Evolutionary conservation across 805 yeast species (phyloP), one percentile per base, ranked within the genome.

Genomic region (Tetrapisispora nanseiensis): DNA sequence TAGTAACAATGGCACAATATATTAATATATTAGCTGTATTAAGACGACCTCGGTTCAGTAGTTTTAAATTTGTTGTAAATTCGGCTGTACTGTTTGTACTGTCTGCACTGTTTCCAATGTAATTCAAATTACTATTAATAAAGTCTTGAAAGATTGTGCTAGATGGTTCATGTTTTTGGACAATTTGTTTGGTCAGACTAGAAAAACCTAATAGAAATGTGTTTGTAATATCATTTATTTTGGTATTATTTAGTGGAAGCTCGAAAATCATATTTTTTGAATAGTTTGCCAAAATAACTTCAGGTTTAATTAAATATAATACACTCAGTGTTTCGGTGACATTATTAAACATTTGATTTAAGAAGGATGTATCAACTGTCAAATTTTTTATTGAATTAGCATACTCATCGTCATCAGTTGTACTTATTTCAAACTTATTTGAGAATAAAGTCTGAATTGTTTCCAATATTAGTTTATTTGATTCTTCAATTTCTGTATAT

Each of bases 401-500:
- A 16, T 27, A 13, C 4, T 27, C n/a, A 13, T 20, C 2, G 5
- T 26, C 15, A 15, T 30, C 20, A 9, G 35, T 36, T 24, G 33
- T 29, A 4, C 43, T 45, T 6, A 50, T 38, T 11, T 45, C 27
- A 12, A 45, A 40, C 8, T 52, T 50, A 26, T 45, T 41, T 10
- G 36, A 33, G 4, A 48, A 22, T 15, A 54, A 28, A 10, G 32
- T 39, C 10, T 39, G 40, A 13, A 49, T 30, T 6, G 56, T 45
- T 11, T 42, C 40, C 18, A 49, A 48, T 8, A 54, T 46, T 23
- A 39, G 36, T 21, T 19, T 16, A 12, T 56, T 46, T 38, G 51
- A 49, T 7, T 23, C 30, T 9, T 33, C 23, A 20, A 54, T 33
- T 23, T 44, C 37, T 8, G 40, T 33, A 12, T 22, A 36, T 9